phyloP scores from a whole-genome alignment of 306 rosid genomes.

The Prunus davidiana region DNA sequence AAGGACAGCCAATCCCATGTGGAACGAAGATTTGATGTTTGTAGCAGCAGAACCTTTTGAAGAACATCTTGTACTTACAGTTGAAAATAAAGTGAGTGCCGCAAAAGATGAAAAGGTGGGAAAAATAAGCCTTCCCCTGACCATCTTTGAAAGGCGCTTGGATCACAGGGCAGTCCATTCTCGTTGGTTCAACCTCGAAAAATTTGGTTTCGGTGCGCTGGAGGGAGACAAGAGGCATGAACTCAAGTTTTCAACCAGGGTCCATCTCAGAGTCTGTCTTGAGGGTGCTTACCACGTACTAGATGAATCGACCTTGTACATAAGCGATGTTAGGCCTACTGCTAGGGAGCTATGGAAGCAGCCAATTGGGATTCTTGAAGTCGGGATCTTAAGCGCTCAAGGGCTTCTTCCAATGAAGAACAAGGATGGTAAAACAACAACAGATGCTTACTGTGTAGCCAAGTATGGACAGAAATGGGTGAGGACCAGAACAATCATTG shows the following conservation, averaged over 20 bases:
- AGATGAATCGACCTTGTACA: slow-evolving; percentile 76
- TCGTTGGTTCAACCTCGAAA: slow-evolving; percentile 66
- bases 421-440: slow-evolving; percentile 47
- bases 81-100: slow-evolving; percentile 49
- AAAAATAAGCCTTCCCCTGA: slow-evolving; percentile 31
- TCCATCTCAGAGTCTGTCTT: slow-evolving; percentile 65
- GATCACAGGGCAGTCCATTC: slow-evolving; percentile 67
- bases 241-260: slow-evolving; percentile 53
- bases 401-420: slow-evolving; percentile 71
- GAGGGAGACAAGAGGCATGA: slow-evolving; percentile 72
- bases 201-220: slow-evolving; percentile 63
- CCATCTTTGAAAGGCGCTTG: slow-evolving; percentile 59
- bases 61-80: slow-evolving; percentile 53
- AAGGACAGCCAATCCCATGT: slow-evolving; percentile 50
- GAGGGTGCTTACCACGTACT: slow-evolving; percentile 88
- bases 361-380: slow-evolving; percentile 80
- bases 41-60: slow-evolving; percentile 92
- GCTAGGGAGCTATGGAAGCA: slow-evolving; percentile 83
- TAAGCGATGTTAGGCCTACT: slow-evolving; percentile 78
- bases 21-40: slow-evolving; percentile 79
- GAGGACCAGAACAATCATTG: slow-evolving; percentile 66
- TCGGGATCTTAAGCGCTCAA: slow-evolving; percentile 82
- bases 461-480: slow-evolving; percentile 88
- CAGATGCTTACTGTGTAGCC: slow-evolving; percentile 79
- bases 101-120: slow-evolving; percentile 64